phyloP scores from a whole-genome alignment of 805 yeast genomes.

The Kluyveromyces dobzhanskii region DNA sequence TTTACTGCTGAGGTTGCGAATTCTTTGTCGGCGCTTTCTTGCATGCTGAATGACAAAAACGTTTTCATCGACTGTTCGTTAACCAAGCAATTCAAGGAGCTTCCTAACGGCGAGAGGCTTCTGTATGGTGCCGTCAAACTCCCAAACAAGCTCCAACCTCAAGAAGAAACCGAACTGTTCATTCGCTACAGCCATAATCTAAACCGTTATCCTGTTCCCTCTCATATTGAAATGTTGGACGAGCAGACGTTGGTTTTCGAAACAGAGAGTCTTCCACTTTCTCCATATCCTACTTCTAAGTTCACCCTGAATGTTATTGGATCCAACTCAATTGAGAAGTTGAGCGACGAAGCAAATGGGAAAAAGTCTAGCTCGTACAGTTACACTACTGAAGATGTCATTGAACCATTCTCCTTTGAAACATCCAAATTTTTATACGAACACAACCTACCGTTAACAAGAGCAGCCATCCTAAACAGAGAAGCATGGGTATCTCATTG shows the following conservation, averaged over 20 bases:
- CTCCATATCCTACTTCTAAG: conserved; percentile 56
- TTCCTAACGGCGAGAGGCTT: conserved; percentile 21
- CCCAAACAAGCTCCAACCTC: conserved; percentile 62
- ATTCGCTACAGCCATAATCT: conserved; percentile 43
- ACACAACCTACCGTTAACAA: conserved; percentile 57
- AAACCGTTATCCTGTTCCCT: conserved; percentile 54
- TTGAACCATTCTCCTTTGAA: conserved; percentile 37
- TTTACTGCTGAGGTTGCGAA: conserved; percentile 41
- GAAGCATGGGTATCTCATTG: conserved; percentile 86
- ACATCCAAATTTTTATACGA: conserved; percentile 54
- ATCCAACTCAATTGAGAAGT: conserved; percentile 15
- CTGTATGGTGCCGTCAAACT: conserved; percentile 42
- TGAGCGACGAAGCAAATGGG: conserved; percentile 30
- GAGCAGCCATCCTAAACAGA: conserved; percentile 53
- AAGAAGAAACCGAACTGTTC: conserved; percentile 40
- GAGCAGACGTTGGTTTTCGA: conserved; percentile 50
- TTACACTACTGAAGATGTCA: conserved; percentile 50
- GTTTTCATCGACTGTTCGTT: conserved; percentile 23
- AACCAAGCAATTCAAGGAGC: conserved; percentile 16
- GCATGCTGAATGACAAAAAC: conserved; percentile 24
- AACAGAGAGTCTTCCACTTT: conserved; percentile 47
- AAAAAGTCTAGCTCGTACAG: conserved; percentile 29
- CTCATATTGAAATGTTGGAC: conserved; percentile 47
- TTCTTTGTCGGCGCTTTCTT: conserved; percentile 39
- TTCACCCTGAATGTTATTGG: conserved; percentile 36